Percentiles rank a stretch among this genome's conserved stretches.
phyloP scores from a whole-genome alignment of 1,284 basidiomycete species.

The Rhodotorula sp. region DNA sequence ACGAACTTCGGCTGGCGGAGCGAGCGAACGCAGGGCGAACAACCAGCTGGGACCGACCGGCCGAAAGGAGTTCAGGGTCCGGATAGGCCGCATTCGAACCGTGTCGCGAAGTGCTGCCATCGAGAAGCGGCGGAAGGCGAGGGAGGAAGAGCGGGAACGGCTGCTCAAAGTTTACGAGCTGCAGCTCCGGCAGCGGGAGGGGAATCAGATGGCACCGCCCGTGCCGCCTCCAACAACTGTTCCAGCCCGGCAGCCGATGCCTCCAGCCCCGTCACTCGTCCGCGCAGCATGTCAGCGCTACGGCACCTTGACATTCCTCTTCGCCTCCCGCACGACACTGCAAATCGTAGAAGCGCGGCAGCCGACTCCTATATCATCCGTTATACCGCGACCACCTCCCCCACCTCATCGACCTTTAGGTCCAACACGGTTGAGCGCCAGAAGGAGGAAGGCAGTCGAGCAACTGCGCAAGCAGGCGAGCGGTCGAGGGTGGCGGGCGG shows the following conservation, averaged over 20 bases:
- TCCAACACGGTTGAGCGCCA: constrained; percentile 23
- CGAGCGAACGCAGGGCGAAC: constrained; percentile 15
- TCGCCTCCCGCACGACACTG: constrained; percentile 19
- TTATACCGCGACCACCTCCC: neutral
- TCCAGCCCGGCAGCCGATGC: neutral
- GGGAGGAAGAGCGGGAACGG: neutral
- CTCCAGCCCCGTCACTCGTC: constrained; percentile 14
- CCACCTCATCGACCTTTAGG: constrained; percentile 1
- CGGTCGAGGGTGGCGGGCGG: constrained; percentile 6
- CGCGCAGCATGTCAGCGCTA: constrained; percentile 12
- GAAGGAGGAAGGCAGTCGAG: neutral
- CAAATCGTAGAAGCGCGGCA: constrained; percentile 7
- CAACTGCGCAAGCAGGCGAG: neutral
- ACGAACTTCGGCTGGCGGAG: constrained; percentile 18
- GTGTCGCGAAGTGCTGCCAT: constrained; percentile 1
- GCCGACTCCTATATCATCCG: neutral
- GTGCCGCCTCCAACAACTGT: neutral
- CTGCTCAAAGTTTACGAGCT: neutral
- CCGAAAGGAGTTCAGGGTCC: constrained; percentile 17
- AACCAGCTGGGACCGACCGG: constrained; percentile 7
- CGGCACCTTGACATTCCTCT: constrained; percentile 26
- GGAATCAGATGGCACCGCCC: neutral
- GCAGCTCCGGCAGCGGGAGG: neutral
- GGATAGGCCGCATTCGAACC: constrained; percentile 14
- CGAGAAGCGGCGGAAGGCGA: neutral